Base-by-base conservation (phyloP, 805 yeast species). In the Priceomyces fermenticarens region DNA sequence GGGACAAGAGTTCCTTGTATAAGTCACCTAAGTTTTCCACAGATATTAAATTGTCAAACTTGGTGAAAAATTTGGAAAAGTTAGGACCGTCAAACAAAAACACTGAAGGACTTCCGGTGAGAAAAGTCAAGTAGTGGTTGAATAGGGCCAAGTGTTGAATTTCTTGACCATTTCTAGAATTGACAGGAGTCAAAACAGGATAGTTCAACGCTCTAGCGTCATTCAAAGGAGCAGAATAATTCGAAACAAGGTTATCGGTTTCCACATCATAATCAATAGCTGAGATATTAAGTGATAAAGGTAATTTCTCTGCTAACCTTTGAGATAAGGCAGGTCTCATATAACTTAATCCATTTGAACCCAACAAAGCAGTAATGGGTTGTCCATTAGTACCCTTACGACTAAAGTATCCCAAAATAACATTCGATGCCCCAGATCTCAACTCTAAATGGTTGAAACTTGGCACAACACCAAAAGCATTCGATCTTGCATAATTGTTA, bases 21-120 rank as follows among this genome's bases (percentile, higher is more conserved):
- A 67, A 53, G 7, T 53, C 43, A 33, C 70, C 65, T 38, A 80
- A 50, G 11, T 71, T 60, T 10, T 63, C 70, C n/a, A 73, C 60
- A 6, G 77, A 59, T 42, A 72, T 55, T 40, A 73, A 70, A 40
- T 70, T 62, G n/a, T 65, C 53, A 46, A 72, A 67, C 42, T 70
- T 74, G 48, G 75, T 66, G 59, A 63, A 71, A 40, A 77, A 73
- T 46, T 76, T 78, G 43, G 77, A 57, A 43, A 78, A 81, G 38
- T 80, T 74, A 10, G 85, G 72, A 27, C 97, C 97, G 60, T 90
- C 97, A 58, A 83, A 88, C 46, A 88, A 70, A 61, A 86, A 82
- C 41, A 88, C 58, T 10, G 83, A 73, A 3, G 95, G 85, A 20
- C 65, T 63, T 26, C 77, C 70, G 25, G 65, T 61, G 40, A 62